phyloP scores from a whole-genome alignment of 306 rosid genomes.

The Hippophae tibetana region DNA sequence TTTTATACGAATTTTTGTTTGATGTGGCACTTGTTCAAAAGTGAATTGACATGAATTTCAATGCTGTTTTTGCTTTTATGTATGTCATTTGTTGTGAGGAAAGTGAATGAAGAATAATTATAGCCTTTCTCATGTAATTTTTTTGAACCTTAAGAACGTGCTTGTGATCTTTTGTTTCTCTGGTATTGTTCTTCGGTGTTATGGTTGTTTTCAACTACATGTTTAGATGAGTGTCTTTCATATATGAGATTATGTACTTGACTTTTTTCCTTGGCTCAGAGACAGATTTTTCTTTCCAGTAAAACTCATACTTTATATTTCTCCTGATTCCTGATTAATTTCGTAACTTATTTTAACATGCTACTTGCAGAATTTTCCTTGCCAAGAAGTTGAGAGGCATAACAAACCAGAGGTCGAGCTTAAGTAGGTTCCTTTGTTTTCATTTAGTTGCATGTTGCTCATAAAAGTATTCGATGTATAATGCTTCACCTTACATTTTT shows the following conservation, averaged over 20 bases:
- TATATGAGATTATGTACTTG: not conserved
- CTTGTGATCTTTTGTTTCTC: not conserved
- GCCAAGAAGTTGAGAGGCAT: slow-evolving; percentile 99
- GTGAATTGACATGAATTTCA: not conserved
- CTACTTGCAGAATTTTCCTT: slow-evolving; percentile 72
- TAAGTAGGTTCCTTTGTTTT: slow-evolving; percentile 41
- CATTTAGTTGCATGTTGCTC: not conserved
- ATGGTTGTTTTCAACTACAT: not conserved
- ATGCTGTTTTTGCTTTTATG: too few species aligned
- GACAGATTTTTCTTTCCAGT: not conserved
- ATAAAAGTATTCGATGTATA: too few species aligned
- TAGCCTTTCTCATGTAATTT: not conserved
- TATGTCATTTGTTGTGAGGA: not conserved
- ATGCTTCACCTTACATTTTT: too few species aligned
- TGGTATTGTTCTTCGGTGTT: not conserved
- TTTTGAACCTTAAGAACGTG: not conserved
- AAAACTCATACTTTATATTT: not conserved
- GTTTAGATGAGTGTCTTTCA: not conserved
- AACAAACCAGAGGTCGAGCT: slow-evolving; percentile 97
- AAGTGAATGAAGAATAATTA: too few species aligned
- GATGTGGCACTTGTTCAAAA: not conserved
- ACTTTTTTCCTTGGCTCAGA: not conserved
- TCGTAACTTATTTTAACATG: not conserved
- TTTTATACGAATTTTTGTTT: not conserved
- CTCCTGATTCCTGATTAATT: slow-evolving; percentile 1